Evolutionary conservation across 305 asterid species (phyloP), one percentile per base, ranked within the genome.

Genomic region (Fraxinus latifolia): DNA sequence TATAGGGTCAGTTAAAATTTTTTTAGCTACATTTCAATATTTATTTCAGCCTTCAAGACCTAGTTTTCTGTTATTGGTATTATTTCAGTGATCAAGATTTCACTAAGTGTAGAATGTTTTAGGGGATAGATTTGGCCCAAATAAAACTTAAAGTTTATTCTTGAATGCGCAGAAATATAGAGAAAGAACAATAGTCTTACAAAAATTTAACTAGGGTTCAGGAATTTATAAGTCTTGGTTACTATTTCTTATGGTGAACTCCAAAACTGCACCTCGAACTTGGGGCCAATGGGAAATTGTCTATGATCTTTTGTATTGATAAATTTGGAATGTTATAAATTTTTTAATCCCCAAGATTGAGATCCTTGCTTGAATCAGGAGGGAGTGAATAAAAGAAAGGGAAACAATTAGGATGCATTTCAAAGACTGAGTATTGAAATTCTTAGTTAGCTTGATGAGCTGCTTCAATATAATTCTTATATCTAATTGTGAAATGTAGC

Each of bases 1-100:
- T 80, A 80, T 94, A 25, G 98, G 98, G 97, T 94, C 36, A 84
- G 97, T 87, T 68, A 37, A 32, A 23, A 33, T 8, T 29, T 9
- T 55, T 78, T 44, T 21, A 34, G 44, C 72, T 76, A 36, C 53
- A 0, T 79, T 67, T 11, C 21, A 27, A 77, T 58, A 37, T 74
- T 83, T 25, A 15, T 74, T 76, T 82, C 65, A 44, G 3, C 77
- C 80, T 72, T 79, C 8, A 23, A 62, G 73, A 65, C 33, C 15
- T 23, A 3, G 73, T 23, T 65, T 58, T 65, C 17, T 21, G n/a
- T 9, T 65, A 25, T 25, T 25, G 72, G 72, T 9, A 8, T 23
- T 65, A 23, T 65, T 9, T 9, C 6, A 65, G 5, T 37, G 31
- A 58, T 34, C 25, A 32, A 33, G 19, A 60, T 21, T 81, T 75